Conservation (phyloP, 78 protist species). For the Chrysochromulina tobinii region DNA sequence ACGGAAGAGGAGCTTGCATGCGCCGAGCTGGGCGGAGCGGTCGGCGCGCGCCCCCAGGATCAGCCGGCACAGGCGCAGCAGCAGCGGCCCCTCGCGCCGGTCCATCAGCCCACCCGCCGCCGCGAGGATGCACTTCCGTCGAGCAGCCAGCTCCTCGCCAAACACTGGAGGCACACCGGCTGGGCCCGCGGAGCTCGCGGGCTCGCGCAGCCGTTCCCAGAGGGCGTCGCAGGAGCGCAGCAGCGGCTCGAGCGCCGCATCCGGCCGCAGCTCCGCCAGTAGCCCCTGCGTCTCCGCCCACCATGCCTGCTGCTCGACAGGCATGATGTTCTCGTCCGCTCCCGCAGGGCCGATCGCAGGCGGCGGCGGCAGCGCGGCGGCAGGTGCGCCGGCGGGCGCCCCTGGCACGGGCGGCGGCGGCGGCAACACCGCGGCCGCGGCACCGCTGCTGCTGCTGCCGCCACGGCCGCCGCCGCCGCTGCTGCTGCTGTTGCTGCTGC, state of each 20-base stretch:
- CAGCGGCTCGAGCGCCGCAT: neutral
- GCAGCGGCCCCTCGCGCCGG: neutral
- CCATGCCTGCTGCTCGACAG: neutral
- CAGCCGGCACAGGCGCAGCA: neutral
- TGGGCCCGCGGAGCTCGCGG: neutral
- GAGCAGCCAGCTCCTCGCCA: neutral
- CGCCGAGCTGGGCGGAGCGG: neutral
- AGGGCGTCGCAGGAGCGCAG: neutral
- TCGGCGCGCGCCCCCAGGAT: neutral
- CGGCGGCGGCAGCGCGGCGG: too few species aligned
- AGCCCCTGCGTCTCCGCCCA: neutral
- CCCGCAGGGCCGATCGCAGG: too few species aligned
- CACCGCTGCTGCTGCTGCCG: too few species aligned
- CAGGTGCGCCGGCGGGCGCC: too few species aligned
- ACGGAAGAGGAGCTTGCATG: neutral
- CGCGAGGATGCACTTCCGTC: neutral
- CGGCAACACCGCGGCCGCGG: too few species aligned
- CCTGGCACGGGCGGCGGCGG: too few species aligned
- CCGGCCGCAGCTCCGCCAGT: neutral
- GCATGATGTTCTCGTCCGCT: too few species aligned
- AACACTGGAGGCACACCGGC: neutral
- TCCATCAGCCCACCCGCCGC: neutral
- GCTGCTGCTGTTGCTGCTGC: too few species aligned
- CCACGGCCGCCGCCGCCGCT: too few species aligned
- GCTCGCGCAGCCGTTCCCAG: neutral